Base-by-base conservation (phyloP, 495 filamentous ascomycete genomes). In the Xylaria longipes region DNA sequence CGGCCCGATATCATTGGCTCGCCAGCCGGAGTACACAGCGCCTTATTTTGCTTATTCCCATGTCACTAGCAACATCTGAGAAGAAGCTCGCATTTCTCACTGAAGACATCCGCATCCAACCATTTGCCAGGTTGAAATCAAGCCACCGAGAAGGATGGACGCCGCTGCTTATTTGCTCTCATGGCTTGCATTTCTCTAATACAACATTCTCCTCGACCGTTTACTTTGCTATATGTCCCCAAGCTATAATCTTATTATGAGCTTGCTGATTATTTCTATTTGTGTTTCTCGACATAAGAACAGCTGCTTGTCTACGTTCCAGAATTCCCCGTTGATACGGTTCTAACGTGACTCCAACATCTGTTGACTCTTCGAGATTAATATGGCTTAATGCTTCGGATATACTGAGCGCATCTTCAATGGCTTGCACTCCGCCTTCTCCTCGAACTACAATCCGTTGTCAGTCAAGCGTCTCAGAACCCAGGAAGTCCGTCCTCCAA, bases 401-500 rank as follows among this genome's bases (percentile, higher is more conserved):
- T 50, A 83, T 72, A 27, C 81, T 78, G 22, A 76, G 74, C 1
- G 83, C 81, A 68, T 85, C 83, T 4, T 78, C 43, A 22, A 85
- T 77, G 29, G 82, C 82, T 35, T 85, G 83, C 54, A 84, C 82
- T 11, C 81, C 83, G 5, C 83, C 83, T 41, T 84, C 83, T 5
- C 83, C 83, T 7, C 82, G 79, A 65, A 83, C 83, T 84, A 64
- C 8, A 2, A 57, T 69, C 52, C n/a, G n/a, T 56, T 33, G 29
- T 68, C 27, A 57, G 65, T 58, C 48, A 68, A 5, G 31, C 25
- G 25, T 17, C 2, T 27, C 0, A 25, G 27, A 31, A 14, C 22
- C 3, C 7, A 54, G 25, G 50, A 29, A 54, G 25, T 5, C 48
- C 8, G 9, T 52, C 25, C 3, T 56, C 25, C 22, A n/a, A 17